Evolutionary conservation across 2,329 filamentous ascomycete genomes (phyloP).

Genomic region (Pseudogymnoascus sp.): DNA sequence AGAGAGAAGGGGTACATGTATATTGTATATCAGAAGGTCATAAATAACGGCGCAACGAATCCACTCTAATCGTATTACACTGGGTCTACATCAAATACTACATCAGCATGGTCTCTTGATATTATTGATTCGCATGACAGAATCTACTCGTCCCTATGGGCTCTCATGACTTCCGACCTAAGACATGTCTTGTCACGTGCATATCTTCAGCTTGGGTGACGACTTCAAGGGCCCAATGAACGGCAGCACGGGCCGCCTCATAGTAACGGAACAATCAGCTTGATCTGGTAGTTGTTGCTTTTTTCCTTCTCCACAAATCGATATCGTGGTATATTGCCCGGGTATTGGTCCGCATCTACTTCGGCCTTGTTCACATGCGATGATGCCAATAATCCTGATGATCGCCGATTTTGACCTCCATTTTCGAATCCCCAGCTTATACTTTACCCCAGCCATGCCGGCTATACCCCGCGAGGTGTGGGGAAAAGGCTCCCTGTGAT

Average conservation of each 20-base stretch:
- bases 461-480: background rate
- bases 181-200: background rate
- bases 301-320: background rate
- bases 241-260: background rate
- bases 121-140: background rate
- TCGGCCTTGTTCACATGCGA: constrained; percentile 1
- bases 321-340: background rate
- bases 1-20: background rate
- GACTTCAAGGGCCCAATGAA: background rate
- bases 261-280: background rate
- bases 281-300: background rate
- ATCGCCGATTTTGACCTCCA: background rate
- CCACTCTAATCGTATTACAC: constrained; percentile 2
- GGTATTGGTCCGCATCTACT: constrained; percentile 1
- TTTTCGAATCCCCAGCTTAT: background rate
- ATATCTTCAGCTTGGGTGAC: background rate
- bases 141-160: background rate
- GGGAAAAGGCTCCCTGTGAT: constrained; percentile 3
- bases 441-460: background rate
- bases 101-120: background rate
- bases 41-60: constrained; percentile 5
- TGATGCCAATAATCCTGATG: background rate
- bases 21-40: constrained; percentile 7
- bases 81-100: background rate
- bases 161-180: background rate